Conservation (phyloP, 1,139 yeast species). For the Hansenula lynferdii region DNA sequence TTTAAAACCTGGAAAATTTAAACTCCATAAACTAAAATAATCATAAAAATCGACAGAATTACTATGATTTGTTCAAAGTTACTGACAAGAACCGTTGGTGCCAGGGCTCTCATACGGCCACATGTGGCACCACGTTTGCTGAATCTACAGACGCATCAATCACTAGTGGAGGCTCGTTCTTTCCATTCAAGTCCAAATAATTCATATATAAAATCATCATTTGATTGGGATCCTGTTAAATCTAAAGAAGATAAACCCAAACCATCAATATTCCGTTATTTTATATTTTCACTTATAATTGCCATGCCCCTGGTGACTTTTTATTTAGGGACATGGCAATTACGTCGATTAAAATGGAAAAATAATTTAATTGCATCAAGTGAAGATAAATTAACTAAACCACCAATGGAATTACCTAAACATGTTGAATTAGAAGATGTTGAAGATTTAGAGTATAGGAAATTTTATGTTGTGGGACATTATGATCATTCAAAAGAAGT, state of each 20-base stretch:
- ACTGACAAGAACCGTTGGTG: no score
- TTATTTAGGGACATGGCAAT: constrained; percentile 93
- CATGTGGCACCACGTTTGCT: no score
- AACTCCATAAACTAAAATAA: no score
- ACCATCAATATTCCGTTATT: constrained; percentile 35
- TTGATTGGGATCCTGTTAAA: constrained; percentile 80
- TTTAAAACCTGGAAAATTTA: no score
- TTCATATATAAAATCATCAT: constrained; percentile 37
- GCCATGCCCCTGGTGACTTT: constrained; percentile 89
- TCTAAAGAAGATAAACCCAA: constrained; percentile 35
- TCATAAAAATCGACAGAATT: no score
- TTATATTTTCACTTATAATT: constrained; percentile 55
- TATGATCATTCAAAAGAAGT: constrained; percentile 85
- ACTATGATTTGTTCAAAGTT: no score
- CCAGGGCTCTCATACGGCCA: no score
- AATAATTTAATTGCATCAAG: constrained; percentile 75
- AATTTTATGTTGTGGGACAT: constrained; percentile 67
- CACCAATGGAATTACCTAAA: constrained; percentile 69
- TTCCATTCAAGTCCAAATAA: background rate
- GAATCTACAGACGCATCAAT: no score
- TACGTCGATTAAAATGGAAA: constrained; percentile 82
- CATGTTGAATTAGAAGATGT: constrained; percentile 44
- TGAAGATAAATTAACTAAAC: constrained; percentile 73
- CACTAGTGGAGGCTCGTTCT: no score
- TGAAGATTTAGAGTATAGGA: constrained; percentile 75